Conservation (phyloP, 140 eudicot species). For the Ambrosia hybrid region DNA sequence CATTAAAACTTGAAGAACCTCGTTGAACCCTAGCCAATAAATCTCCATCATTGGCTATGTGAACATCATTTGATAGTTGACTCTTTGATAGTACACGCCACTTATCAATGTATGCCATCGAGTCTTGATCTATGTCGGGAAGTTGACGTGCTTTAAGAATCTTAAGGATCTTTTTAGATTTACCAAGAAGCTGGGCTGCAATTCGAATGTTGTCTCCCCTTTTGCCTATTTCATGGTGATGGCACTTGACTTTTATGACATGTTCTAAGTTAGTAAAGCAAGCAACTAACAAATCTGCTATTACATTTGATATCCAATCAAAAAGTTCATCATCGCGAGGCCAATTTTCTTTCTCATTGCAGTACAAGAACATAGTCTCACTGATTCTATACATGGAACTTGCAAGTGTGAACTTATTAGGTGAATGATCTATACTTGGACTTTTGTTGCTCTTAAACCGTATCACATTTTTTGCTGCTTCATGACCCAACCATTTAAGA, state of each 20-base stretch:
- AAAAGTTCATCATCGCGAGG: not conserved
- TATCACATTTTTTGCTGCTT: constrained; percentile 10
- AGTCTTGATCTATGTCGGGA: constrained; percentile 6
- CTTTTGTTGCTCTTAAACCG: not conserved
- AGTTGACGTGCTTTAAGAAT: constrained; percentile 13
- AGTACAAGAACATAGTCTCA: not conserved
- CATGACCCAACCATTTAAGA: constrained; percentile 22
- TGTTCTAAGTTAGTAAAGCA: constrained; percentile 16
- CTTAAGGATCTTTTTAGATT: constrained; percentile 15
- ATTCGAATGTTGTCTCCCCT: not conserved
- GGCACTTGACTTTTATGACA: constrained; percentile 19
- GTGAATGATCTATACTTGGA: no score
- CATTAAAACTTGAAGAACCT: not conserved
- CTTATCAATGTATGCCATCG: constrained; percentile 5
- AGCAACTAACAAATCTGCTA: constrained; percentile 9
- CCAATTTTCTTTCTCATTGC: not conserved
- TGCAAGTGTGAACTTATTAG: not conserved
- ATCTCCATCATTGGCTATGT: not conserved
- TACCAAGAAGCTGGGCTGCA: constrained; percentile 23
- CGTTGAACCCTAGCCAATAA: not conserved
- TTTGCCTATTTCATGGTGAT: constrained; percentile 8
- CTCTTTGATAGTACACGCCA: not conserved
- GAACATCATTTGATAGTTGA: not conserved
- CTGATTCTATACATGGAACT: constrained; percentile 15
- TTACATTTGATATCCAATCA: not conserved